Conservation (phyloP, 2,329 filamentous ascomycete genomes). For the Neonectria ditissima region DNA sequence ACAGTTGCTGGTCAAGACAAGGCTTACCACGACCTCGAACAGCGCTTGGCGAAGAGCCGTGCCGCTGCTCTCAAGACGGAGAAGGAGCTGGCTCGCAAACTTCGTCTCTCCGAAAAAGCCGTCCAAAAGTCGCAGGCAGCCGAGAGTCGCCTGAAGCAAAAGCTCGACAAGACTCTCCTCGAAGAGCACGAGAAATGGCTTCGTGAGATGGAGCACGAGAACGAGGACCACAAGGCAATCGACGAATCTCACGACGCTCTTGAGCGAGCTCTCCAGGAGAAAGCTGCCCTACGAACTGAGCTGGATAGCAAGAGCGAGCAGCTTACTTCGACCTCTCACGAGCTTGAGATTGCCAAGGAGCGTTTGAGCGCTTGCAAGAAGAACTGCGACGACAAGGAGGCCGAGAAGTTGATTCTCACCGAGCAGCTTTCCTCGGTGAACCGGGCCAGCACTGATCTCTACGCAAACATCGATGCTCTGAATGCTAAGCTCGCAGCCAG, state of each 20-base stretch:
- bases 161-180: slow-evolving; percentile 11
- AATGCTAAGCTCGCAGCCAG: slow-evolving; percentile 2
- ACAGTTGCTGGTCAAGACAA: slow-evolving; percentile 2
- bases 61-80: slow-evolving; percentile 5
- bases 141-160: slow-evolving; percentile 6
- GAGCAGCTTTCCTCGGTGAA: slow-evolving; percentile 7
- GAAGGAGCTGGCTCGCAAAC: slow-evolving; percentile 5
- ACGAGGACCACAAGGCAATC: slow-evolving; percentile 4
- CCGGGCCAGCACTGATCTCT: slow-evolving; percentile 6
- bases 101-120: slow-evolving; percentile 7
- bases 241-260: slow-evolving; percentile 3
- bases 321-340: not conserved
- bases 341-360: slow-evolving; percentile 3
- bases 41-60: not conserved
- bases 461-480: not conserved
- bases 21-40: not conserved
- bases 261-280: slow-evolving; percentile 6
- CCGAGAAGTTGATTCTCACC: not conserved
- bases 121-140: not conserved
- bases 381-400: slow-evolving; percentile 9
- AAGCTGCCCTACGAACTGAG: slow-evolving; percentile 4
- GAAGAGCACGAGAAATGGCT: slow-evolving; percentile 12
- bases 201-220: slow-evolving; percentile 1
- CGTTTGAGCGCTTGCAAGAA: slow-evolving; percentile 4
- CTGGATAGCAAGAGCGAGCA: slow-evolving; percentile 7